Conservation (phyloP, 768 basidiomycete genomes). For the Dacryopinax primogenitus region DNA sequence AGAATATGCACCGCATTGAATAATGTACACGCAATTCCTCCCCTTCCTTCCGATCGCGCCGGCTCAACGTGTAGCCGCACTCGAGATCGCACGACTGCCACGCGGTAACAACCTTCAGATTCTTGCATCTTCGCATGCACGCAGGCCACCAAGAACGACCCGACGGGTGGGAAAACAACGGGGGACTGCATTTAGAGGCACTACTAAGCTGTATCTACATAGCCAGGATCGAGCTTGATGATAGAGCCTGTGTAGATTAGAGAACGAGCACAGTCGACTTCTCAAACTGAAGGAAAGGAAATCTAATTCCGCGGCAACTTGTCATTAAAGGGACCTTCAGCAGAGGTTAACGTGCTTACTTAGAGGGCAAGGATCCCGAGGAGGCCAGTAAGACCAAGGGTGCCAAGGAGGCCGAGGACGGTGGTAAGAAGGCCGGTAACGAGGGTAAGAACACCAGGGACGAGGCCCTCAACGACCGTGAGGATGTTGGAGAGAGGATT, state of each 20-base stretch:
- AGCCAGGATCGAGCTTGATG: slow-evolving; percentile 1
- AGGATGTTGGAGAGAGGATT: slow-evolving; percentile 22
- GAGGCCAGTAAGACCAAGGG: slow-evolving; percentile 11
- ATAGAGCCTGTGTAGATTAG: not conserved
- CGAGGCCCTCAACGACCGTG: slow-evolving; percentile 22
- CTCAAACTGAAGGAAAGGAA: not conserved
- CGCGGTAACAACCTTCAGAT: not conserved
- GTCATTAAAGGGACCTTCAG: not conserved
- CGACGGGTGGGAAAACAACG: not conserved
- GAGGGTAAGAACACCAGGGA: slow-evolving; percentile 25
- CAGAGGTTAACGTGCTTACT: not conserved
- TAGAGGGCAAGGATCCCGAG: slow-evolving; percentile 1
- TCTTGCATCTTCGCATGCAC: not conserved
- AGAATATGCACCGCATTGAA: too few species aligned
- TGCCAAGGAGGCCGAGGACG: slow-evolving; percentile 14
- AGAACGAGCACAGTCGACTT: not conserved
- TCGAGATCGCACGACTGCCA: not conserved
- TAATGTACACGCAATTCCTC: too few species aligned
- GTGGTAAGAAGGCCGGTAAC: slow-evolving; percentile 20
- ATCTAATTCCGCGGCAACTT: not conserved
- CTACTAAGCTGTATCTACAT: not conserved
- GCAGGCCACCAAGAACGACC: not conserved
- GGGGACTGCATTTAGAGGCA: not conserved
- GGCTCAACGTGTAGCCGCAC: too few species aligned
- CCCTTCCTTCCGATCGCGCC: too few species aligned